Evolutionary conservation across 805 yeast genomes (phyloP), one percentile per base, ranked within the genome.

Genomic region (Metschnikowia borealis): DNA sequence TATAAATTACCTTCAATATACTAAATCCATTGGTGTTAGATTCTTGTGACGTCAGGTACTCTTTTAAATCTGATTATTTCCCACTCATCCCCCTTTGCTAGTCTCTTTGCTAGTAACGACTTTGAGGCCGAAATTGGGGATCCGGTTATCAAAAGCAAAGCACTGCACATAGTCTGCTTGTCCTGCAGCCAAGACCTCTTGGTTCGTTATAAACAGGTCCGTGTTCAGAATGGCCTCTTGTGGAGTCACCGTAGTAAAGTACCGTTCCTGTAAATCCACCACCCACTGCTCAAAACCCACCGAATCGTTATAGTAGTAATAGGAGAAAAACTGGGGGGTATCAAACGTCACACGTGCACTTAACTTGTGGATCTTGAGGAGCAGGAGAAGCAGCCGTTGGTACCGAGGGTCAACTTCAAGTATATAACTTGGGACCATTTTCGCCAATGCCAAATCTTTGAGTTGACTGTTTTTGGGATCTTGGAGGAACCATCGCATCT

Each of bases 111-210:
- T 38, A 10, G 67, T 57, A 3, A 82, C 55, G 21, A 83, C 55
- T 49, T 81, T 80, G 36, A 87, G 52, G 0, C 94, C 92, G 56
- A 85, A 81, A 40, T 83, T 82, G 0, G 88, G 86, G 17, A 82
- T 79, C 40, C 96, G 71, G 56, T 83, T 80, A 63, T 84, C 90
- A 36, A 83, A 68, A 2, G 88, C 83, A 53, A 78, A 74, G 1
- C 78, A 83, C 17, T 64, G 59, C 15, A 74, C 50, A 35, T 55
- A 47, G 7, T 47, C 47, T 1, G 62, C 57, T 53, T 56, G 46
- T 38, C 59, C 55, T 18, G 56, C 51, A 37, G 62, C 61, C 41
- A 77, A 62, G 0, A 79, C 50, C 1, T 51, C 47, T 15, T 66
- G 68, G 46, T 69, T 65, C 2, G 61, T 51, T 1, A 77, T 54